Conservation (phyloP, 495 filamentous ascomycete species). For the Penicillium parvum region DNA sequence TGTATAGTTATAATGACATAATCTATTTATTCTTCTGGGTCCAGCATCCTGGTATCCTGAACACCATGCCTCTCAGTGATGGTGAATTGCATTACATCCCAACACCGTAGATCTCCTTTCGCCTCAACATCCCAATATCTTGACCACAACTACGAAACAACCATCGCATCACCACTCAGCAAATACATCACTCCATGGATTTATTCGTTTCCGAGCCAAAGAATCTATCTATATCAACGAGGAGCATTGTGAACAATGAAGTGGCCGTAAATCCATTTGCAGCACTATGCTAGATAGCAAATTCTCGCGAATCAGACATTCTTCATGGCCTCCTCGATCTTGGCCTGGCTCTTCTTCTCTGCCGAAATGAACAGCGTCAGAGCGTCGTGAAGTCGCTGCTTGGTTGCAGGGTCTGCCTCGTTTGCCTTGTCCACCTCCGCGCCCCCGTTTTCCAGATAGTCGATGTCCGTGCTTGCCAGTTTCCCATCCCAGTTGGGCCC, state of each 20-base stretch:
- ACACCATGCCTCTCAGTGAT: not conserved
- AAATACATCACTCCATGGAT: not conserved
- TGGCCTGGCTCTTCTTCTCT: conserved; percentile 19
- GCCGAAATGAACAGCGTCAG: conserved; percentile 16
- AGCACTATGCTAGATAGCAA: no score
- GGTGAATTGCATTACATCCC: not conserved
- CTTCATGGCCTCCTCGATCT: conserved; percentile 21
- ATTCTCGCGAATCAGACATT: conserved; percentile 1
- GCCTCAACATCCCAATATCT: not conserved
- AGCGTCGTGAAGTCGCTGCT: conserved; percentile 16
- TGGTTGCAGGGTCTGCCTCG: conserved; percentile 15
- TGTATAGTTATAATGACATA: no score
- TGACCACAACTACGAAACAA: not conserved
- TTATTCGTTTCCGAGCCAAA: conserved; percentile 1
- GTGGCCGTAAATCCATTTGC: no score
- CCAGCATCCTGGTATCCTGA: conserved; percentile 4
- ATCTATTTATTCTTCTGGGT: conserved; percentile 17
- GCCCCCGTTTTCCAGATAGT: conserved; percentile 23
- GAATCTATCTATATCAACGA: conserved; percentile 4
- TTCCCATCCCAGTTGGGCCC: conserved; percentile 20
- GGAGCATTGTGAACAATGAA: no score
- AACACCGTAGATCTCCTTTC: not conserved
- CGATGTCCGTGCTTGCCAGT: conserved; percentile 19
- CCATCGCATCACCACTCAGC: not conserved
- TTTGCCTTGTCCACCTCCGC: conserved; percentile 20